Conservation (phyloP, 1,139 yeast genomes). For the Zygoascus hellenicus region DNA sequence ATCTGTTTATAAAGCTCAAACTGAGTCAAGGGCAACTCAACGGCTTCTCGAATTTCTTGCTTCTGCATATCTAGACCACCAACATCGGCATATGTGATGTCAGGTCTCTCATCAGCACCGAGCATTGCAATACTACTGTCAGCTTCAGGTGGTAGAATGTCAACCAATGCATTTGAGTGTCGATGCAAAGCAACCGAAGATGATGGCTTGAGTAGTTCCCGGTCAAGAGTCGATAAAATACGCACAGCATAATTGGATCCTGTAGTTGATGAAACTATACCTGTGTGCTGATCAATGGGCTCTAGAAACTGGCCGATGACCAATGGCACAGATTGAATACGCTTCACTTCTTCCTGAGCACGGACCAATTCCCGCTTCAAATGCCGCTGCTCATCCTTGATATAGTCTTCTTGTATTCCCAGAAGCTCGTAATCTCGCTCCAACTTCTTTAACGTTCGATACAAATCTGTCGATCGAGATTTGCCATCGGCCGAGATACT, state of each 20-base stretch:
- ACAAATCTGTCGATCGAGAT: slow-evolving; percentile 49
- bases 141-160: slow-evolving; percentile 97
- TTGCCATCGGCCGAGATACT: slow-evolving; percentile 9
- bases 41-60: slow-evolving; percentile 98
- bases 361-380: slow-evolving; percentile 88
- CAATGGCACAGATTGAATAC: slow-evolving; percentile 94
- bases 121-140: slow-evolving; percentile 94
- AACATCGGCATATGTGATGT: slow-evolving; percentile 82
- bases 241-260: slow-evolving; percentile 97
- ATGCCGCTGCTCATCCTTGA: slow-evolving; percentile 96
- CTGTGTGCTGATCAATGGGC: slow-evolving; percentile 94
- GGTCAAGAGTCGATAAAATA: slow-evolving; percentile 86
- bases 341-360: slow-evolving; percentile 97
- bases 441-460: slow-evolving; percentile 74
- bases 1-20: slow-evolving; percentile 94
- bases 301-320: slow-evolving; percentile 98
- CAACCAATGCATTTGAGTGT: slow-evolving; percentile 95
- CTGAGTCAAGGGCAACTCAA: slow-evolving; percentile 92
- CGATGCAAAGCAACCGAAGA: slow-evolving; percentile 97
- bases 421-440: slow-evolving; percentile 85
- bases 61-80: slow-evolving; percentile 99
- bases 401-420: slow-evolving; percentile 86
- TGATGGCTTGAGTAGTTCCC: slow-evolving; percentile 90
- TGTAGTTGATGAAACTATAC: slow-evolving; percentile 94
- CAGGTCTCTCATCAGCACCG: slow-evolving; percentile 87